These are phyloP conservation scores for Lycium ferocissimum DNA, from an alignment of 257 asterid genomes.

Conservation along the genomic window DNA sequence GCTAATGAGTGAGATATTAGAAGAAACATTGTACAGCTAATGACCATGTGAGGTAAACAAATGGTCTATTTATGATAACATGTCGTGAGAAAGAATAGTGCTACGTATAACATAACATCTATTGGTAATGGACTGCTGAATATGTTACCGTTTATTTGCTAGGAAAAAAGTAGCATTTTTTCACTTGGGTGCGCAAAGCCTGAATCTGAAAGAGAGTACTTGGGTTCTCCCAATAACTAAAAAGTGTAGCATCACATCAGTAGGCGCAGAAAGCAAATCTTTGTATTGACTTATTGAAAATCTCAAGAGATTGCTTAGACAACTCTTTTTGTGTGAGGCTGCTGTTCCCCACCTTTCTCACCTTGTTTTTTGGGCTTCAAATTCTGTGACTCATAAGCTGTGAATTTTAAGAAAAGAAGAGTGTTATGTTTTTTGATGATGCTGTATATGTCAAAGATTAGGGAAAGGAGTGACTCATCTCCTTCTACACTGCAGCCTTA, in stretches of 20 bases:
- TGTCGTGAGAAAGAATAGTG: neutral
- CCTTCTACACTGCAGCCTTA: neutral
- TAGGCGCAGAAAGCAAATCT: too few species aligned
- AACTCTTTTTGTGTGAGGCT: too few species aligned
- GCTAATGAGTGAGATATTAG: neutral
- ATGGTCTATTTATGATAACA: neutral
- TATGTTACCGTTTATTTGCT: neutral
- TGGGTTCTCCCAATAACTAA: too few species aligned
- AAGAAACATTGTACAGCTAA: neutral
- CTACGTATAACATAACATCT: neutral
- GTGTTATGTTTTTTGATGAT: constrained; percentile 1
- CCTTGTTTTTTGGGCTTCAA: too few species aligned
- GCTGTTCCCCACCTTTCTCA: too few species aligned
- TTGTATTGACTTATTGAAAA: too few species aligned
- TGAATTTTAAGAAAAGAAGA: neutral
- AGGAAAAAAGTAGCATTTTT: neutral
- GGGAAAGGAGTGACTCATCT: neutral
- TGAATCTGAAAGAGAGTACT: too few species aligned
- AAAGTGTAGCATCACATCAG: too few species aligned
- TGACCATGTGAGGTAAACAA: constrained; percentile 16
- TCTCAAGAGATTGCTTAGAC: too few species aligned
- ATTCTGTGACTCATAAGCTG: too few species aligned
- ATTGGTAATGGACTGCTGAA: neutral
- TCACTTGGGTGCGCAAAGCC: neutral
- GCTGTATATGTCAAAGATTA: neutral